Evolutionary conservation across 192 early-diverging fungal species (phyloP), one percentile per base, ranked within the genome.

Genomic region (Podila horticola): DNA sequence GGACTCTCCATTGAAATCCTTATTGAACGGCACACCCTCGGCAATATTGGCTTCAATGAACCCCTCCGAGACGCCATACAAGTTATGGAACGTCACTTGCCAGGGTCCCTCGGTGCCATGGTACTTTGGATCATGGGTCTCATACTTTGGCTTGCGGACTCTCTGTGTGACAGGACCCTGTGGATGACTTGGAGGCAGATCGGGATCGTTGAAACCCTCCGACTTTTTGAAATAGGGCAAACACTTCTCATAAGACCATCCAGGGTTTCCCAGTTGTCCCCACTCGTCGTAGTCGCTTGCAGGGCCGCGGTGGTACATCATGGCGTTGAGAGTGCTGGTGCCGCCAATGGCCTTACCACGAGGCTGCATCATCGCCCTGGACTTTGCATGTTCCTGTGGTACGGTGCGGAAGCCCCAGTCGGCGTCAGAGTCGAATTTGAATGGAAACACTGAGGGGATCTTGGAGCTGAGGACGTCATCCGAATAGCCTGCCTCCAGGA

Each of bases 261-360:
- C 74, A 2, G 45, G n/a, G 28, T 67, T 64, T 2, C 67, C 62
- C 52, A 76, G 48, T 0, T 30, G 28, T 2, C 60, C 65, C 82
- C 82, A 83, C 31, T 73, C 65, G 26, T 83, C 74, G 26, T 69
- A 83, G 12, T 83, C 82, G 9, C 57, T 71, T 34, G 66, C 69
- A 8, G 74, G 69, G 31, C 74, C 74, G 50, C 82, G 82, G 29
- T 71, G 69, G 33, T 76, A 76, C 48, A 83, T 69, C 82, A 76
- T 76, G 49, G 71, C 74, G 49, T 83, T 83, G 58, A 83, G 72
- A 24, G 74, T 62, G n/a, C 65, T 69, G 29, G 65, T 58, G 2
- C 82, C 82, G 1, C 82, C 82, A 11, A 83, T 50, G 0, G 66
- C 28, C 57, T 83, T 83, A 24, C 82, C 82, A n/a, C 82, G 57